Conservation (phyloP, 495 filamentous ascomycete species). For the Penicillium goetzii region DNA sequence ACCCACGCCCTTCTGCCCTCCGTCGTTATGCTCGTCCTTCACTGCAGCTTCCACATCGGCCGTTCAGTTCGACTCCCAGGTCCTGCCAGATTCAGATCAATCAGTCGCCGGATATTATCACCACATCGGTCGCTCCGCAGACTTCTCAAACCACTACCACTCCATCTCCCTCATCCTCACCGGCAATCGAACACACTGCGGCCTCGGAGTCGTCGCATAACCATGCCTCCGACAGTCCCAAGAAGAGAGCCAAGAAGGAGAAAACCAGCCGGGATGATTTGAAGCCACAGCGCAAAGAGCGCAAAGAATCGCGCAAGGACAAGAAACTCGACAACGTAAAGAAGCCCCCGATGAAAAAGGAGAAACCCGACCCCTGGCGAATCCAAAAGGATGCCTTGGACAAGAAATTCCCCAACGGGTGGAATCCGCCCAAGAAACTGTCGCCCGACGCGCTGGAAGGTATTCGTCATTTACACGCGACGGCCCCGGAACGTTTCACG, state of each 20-base stretch:
- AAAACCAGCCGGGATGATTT: background rate
- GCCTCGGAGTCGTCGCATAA: background rate
- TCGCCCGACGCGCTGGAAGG: slow-evolving; percentile 90
- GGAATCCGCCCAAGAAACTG: slow-evolving; percentile 80
- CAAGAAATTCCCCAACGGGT: slow-evolving; percentile 74
- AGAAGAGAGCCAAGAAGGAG: background rate
- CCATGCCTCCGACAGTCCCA: background rate
- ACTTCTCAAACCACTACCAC: background rate
- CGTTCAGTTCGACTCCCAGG: slow-evolving; percentile 18
- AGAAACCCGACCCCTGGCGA: slow-evolving; percentile 64
- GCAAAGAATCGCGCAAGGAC: slow-evolving; percentile 14
- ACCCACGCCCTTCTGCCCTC: slow-evolving; percentile 9
- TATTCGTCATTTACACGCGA: slow-evolving; percentile 75
- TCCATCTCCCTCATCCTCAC: background rate
- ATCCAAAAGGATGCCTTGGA: slow-evolving; percentile 69
- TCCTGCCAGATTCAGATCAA: slow-evolving; percentile 4
- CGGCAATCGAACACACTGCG: slow-evolving; percentile 4
- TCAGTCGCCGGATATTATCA: background rate
- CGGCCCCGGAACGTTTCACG: slow-evolving; percentile 75
- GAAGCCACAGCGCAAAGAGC: background rate
- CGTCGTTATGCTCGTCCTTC: slow-evolving; percentile 9
- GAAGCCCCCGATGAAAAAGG: slow-evolving; percentile 21
- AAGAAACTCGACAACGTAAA: slow-evolving; percentile 14
- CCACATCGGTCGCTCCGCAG: background rate
- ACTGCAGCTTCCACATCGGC: slow-evolving; percentile 14